Conservation (phyloP, 2,329 filamentous ascomycete genomes). For the Chaetomiaceae sp. region DNA sequence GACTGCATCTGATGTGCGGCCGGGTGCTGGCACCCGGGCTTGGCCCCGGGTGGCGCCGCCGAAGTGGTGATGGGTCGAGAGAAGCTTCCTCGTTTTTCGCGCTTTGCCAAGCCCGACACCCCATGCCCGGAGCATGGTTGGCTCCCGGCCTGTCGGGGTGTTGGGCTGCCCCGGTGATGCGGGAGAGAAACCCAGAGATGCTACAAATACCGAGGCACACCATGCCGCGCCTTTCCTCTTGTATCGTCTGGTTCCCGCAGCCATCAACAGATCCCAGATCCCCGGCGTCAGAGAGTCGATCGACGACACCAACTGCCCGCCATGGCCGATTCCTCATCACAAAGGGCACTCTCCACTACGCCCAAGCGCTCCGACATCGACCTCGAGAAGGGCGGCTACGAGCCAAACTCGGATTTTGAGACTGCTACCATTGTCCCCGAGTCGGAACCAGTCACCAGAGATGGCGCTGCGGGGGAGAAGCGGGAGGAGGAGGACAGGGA, state of each 20-base stretch:
- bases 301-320: background rate
- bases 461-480: constrained; percentile 7
- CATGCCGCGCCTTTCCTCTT: background rate
- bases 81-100: too few species aligned
- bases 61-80: too few species aligned
- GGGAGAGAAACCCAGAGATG: background rate
- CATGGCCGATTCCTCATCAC: constrained; percentile 9
- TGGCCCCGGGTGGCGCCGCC: constrained; percentile 13
- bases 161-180: background rate
- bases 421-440: constrained; percentile 15
- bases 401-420: constrained; percentile 18
- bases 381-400: constrained; percentile 19
- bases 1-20: background rate
- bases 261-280: constrained; percentile 6
- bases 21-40: background rate
- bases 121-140: background rate
- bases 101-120: too few species aligned
- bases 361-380: constrained; percentile 13
- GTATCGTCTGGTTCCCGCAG: background rate
- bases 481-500: constrained; percentile 25
- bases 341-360: background rate
- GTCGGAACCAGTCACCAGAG: constrained; percentile 2
- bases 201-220: too few species aligned
- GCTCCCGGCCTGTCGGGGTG: constrained; percentile 2
- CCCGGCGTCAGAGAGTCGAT: background rate